Evolutionary conservation across 2,329 filamentous ascomycete species (phyloP), one percentile per base, ranked within the genome.

Genomic region (Fusarium nurragi): DNA sequence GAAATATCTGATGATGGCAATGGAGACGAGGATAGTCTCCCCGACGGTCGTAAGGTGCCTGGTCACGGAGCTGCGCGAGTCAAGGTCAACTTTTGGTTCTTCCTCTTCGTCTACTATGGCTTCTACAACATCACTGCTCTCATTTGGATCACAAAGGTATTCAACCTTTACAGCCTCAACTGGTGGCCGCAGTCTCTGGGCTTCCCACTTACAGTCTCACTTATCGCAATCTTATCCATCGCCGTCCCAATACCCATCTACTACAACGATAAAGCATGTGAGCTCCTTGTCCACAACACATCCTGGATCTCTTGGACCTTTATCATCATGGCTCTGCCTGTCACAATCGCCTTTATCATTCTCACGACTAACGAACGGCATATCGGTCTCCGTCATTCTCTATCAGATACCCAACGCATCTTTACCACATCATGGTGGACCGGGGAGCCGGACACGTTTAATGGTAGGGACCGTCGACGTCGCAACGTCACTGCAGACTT

Each of bases 61-160:
- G 88, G 87, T 23, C 87, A 90, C 78, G 88, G 88, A 56, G 80
- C 83, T 67, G 86, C 87, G 7, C 80, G 84, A 38, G 88, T 90
- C 6, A 83, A 85, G 62, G 84, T 90, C 67, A 89, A 88, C 77
- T 90, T 90, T 71, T 90, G 88, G 88, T 90, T 89, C 79, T 90
- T 90, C 71, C 79, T 90, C 34, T 84, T 89, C 45, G 84, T 89
- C 54, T 90, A 90, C 77, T 90, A 90, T 74, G 86, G 87, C 54
- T 84, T 89, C 67, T 90, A 90, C 76, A 90, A 88, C 72, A 71
- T 90, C 22, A 88, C 86, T 6, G 88, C 88, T 4, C 77, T 90
- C 67, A 84, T 89, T 60, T 90, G 88, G 87, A 89, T 90, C 72
- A 90, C 88, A 44, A 90, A 90, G 71, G 83, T 90, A 6, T 90